These are phyloP conservation scores for Fusarium nanum DNA, from an alignment of 2,329 filamentous ascomycete species.

Conservation along the genomic window DNA sequence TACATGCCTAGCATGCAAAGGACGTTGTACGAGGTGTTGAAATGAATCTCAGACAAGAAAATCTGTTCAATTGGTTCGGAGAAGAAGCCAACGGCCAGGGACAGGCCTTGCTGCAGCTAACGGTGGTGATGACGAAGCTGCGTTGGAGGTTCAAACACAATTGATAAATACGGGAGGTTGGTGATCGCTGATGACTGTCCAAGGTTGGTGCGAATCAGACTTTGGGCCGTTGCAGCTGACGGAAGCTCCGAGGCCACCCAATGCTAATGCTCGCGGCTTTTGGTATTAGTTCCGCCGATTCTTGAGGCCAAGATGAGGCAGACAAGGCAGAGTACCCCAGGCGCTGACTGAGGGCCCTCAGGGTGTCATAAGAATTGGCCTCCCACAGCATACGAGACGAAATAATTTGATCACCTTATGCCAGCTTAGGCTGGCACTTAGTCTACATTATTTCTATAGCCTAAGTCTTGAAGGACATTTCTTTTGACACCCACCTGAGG, in stretches of 20 bases:
- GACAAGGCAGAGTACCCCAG: constrained; percentile 29
- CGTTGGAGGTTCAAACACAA: constrained; percentile 9
- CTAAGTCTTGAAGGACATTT: too few species aligned
- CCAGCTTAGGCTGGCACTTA: too few species aligned
- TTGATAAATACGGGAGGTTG: constrained; percentile 28
- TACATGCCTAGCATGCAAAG: constrained; percentile 7
- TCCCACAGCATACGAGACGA: too few species aligned
- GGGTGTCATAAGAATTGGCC: too few species aligned
- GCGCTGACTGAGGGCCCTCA: constrained; percentile 7
- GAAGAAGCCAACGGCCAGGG: constrained; percentile 13
- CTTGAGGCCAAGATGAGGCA: constrained; percentile 35
- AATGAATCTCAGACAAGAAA: constrained; percentile 11
- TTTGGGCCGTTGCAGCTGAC: constrained; percentile 29
- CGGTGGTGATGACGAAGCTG: constrained; percentile 17
- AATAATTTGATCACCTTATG: too few species aligned
- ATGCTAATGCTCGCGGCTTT: constrained; percentile 10
- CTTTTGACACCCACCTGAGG: neutral
- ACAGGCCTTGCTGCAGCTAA: constrained; percentile 32
- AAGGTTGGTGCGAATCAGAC: constrained; percentile 20
- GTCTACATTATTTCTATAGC: too few species aligned
- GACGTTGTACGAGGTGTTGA: constrained; percentile 2
- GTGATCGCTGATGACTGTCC: constrained; percentile 12
- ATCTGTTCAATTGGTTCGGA: constrained; percentile 27
- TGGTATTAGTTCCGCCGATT: constrained; percentile 14
- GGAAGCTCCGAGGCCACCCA: constrained; percentile 31